These are phyloP conservation scores for Calvatia gigantea DNA, from an alignment of 768 basidiomycete genomes.

Conservation along the genomic window DNA sequence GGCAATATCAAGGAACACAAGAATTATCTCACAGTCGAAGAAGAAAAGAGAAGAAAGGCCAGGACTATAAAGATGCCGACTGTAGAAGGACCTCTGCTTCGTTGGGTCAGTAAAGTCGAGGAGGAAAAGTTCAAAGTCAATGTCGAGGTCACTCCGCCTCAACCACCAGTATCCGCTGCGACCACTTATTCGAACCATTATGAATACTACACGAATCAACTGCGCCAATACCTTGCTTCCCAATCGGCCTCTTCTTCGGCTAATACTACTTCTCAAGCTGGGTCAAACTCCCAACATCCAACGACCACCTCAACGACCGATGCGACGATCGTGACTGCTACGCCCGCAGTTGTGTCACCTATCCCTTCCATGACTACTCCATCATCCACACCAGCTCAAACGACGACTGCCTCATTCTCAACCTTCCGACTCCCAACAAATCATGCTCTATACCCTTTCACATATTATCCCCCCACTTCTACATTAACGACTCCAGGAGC, in stretches of 20 bases:
- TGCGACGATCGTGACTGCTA: not conserved
- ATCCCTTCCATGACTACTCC: slow-evolving; percentile 2
- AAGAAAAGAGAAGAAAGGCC: slow-evolving; percentile 74
- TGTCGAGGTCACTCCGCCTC: slow-evolving; percentile 13
- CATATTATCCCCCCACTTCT: slow-evolving; percentile 10
- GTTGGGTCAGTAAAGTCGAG: slow-evolving; percentile 70
- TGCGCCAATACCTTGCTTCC: not conserved
- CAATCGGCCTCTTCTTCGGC: not conserved
- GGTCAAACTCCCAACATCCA: not conserved
- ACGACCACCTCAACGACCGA: not conserved
- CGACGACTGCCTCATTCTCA: not conserved
- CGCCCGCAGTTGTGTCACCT: not conserved
- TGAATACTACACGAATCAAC: slow-evolving; percentile 4
- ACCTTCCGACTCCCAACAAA: slow-evolving; percentile 6
- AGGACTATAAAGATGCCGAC: slow-evolving; percentile 52
- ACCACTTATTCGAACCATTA: slow-evolving; percentile 11
- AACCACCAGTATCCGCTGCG: slow-evolving; percentile 26
- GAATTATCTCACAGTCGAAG: slow-evolving; percentile 76
- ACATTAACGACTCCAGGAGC: slow-evolving; percentile 3
- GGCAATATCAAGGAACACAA: slow-evolving; percentile 76
- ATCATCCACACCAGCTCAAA: not conserved
- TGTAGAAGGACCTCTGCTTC: slow-evolving; percentile 62
- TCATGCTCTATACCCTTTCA: slow-evolving; percentile 8
- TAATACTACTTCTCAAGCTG: not conserved
- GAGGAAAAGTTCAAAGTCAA: slow-evolving; percentile 42